These are phyloP conservation scores for Malus sieversii DNA, from an alignment of 306 rosid genomes.

Conservation along the genomic window DNA sequence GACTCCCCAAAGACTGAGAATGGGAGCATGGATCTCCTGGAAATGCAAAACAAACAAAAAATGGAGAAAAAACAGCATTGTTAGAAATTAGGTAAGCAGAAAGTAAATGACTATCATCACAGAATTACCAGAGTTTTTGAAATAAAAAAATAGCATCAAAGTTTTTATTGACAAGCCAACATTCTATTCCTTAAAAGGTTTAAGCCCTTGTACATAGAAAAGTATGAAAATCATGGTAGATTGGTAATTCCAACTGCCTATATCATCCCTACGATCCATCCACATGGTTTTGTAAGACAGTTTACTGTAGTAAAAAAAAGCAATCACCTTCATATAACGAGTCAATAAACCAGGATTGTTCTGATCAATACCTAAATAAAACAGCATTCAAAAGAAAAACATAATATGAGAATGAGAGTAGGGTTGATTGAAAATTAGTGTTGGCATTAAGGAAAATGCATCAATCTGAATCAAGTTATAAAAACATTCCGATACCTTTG, in stretches of 20 bases:
- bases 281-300: neutral
- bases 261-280: neutral
- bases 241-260: neutral
- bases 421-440: neutral
- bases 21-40: slow-evolving; percentile 96
- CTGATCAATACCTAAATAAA: slow-evolving; percentile 50
- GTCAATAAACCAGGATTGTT: slow-evolving; percentile 68
- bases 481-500: slow-evolving; percentile 45
- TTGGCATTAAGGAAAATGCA: neutral
- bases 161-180: neutral
- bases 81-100: slow-evolving; percentile 12
- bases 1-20: slow-evolving; percentile 82
- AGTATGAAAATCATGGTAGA: neutral
- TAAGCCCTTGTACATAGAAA: neutral
- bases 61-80: neutral
- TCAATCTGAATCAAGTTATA: slow-evolving; percentile 1
- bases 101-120: neutral
- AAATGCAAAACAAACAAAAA: slow-evolving; percentile 19
- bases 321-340: slow-evolving; percentile 86
- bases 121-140: neutral
- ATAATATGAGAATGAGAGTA: neutral
- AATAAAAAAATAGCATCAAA: neutral
- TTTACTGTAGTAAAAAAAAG: neutral
- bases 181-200: neutral
- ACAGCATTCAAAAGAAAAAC: neutral